phyloP scores from a whole-genome alignment of 2,329 filamentous ascomycete species.

The Cyanodermella asteris region DNA sequence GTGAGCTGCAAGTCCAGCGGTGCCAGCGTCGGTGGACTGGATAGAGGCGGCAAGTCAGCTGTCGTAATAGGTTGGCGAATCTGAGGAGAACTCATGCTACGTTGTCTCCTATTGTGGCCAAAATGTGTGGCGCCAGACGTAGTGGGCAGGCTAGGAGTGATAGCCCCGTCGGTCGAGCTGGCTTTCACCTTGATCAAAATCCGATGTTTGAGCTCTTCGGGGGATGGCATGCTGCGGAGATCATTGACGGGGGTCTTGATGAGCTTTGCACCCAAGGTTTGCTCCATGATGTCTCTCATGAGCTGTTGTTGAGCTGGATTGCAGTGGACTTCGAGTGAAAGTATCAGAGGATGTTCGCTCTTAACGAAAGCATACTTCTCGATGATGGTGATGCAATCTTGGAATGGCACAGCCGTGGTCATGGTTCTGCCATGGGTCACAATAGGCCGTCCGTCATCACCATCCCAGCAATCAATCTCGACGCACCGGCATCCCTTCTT shows the following conservation, averaged over 20 bases:
- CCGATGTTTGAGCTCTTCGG: slow-evolving; percentile 60
- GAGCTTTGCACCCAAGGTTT: slow-evolving; percentile 60
- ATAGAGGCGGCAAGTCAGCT: slow-evolving; percentile 24
- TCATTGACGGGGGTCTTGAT: slow-evolving; percentile 49
- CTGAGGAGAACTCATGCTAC: slow-evolving; percentile 57
- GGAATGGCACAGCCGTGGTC: slow-evolving; percentile 73
- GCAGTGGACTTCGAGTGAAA: slow-evolving; percentile 93
- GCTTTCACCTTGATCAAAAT: slow-evolving; percentile 93
- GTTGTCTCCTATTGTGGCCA: slow-evolving; percentile 20
- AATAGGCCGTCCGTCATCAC: slow-evolving; percentile 62
- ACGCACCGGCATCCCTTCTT: slow-evolving; percentile 82
- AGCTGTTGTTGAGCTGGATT: slow-evolving; percentile 56
- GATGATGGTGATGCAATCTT: slow-evolving; percentile 79
- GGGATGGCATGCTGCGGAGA: slow-evolving; percentile 52
- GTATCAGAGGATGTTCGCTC: slow-evolving; percentile 73
- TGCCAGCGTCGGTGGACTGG: slow-evolving; percentile 30
- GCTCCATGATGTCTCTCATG: slow-evolving; percentile 80
- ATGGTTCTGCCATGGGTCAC: slow-evolving; percentile 82
- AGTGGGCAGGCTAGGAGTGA: slow-evolving; percentile 23
- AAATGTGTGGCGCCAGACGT: slow-evolving; percentile 36
- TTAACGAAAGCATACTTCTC: slow-evolving; percentile 83
- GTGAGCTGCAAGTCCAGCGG: slow-evolving; percentile 26
- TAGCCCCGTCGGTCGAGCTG: slow-evolving; percentile 34
- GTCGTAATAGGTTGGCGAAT: slow-evolving; percentile 35
- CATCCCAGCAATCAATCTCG: slow-evolving; percentile 97